Evolutionary conservation across 1,284 basidiomycete genomes (phyloP), one percentile per base, ranked within the genome.

Genomic region (Hemileia vastatrix): DNA sequence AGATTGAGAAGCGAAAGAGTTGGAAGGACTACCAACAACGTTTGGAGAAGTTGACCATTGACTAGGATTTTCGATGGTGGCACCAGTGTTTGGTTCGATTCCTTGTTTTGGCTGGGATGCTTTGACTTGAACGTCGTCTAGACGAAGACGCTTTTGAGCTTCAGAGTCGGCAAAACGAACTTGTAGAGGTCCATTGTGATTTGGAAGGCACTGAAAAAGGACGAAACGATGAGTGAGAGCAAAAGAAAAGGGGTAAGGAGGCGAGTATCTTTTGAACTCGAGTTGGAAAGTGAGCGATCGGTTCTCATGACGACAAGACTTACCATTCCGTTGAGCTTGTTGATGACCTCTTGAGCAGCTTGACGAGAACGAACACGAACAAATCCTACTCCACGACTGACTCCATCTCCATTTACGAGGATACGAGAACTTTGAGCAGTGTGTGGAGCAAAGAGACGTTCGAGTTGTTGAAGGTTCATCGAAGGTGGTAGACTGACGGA

Each of bases 141-240:
- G 23, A 15, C 31, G 23, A 24, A 70, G 65, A 6, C 65, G 64
- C 54, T 69, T 71, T 57, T 72, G 71, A 23, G 65, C 69, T 43
- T 72, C 71, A 59, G 69, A 71, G 50, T 72, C 71, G 13, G 71
- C 71, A 45, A 72, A 72, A 15, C 71, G 54, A 11, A 67, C 70
- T 36, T 70, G 70, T 13, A 72, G 53, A 13, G 69, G 67, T 45
- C 67, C 53, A 9, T 66, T 66, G 13, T 65, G 67, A 1, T 67
- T 67, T 1, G 67, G 65, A 15, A 71, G 56, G 8, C 60, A 53
- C 59, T 64, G 58, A 40, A 40, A 40, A 40, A 15, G 11, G 36
- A 40, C 27, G 27, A 27, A 27, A 27, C 27, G 27, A 27, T 27
- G 27, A 27, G 27, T 40, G 36, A 15, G 36, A 40, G 36, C 36